Base-by-base conservation (phyloP, 257 asterid genomes). In the Echium plantagineum region DNA sequence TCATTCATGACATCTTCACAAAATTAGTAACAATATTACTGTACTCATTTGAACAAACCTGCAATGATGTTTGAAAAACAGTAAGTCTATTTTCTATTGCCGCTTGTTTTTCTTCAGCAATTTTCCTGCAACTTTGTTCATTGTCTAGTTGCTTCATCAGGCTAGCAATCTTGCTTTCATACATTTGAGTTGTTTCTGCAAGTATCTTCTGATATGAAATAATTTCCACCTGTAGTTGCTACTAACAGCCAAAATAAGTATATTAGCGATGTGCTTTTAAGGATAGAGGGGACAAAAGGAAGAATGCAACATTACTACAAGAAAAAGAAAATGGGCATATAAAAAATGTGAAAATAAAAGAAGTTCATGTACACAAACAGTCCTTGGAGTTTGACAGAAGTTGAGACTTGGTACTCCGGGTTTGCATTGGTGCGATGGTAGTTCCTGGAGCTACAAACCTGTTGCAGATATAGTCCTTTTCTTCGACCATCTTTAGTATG, bases 191-290 rank as follows among this genome's bases (percentile, higher is more conserved):
- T 7, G 89, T 84, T 21, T 86, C 94, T 24, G 85, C 94, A 51
- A 86, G 82, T 47, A 81, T 67, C 62, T 78, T 84, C 76, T 86
- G 82, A 71, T 77, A 78, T 22, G 84, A 63, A 10, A 86, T 78
- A 63, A 71, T 78, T 66, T 86, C 94, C 59, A 72, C 75, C 80
- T 84, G 88, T 68, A 83, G 87, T 84, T 82, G 84, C 97, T 86
- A 89, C 90, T 79, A 86, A 75, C 93, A 76, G 60, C 52, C 77
- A 86, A 35, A 35, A 81, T 72, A 65, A 63, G 78, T 70, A 62
- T 68, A 75, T 72, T 69, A 80, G 58, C 80, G 63, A 72, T 47
- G 60, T 59, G 66, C 19, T 38, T 0, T 9, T 30, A 20, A 28
- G 42, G 16, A 26, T 3, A 2, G 3, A 15, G 26, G 35, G 30